Percentiles rank a stretch among this genome's conserved stretches.
phyloP scores from a whole-genome alignment of 2,329 filamentous ascomycete genomes.

The Alternaria arborescens region DNA sequence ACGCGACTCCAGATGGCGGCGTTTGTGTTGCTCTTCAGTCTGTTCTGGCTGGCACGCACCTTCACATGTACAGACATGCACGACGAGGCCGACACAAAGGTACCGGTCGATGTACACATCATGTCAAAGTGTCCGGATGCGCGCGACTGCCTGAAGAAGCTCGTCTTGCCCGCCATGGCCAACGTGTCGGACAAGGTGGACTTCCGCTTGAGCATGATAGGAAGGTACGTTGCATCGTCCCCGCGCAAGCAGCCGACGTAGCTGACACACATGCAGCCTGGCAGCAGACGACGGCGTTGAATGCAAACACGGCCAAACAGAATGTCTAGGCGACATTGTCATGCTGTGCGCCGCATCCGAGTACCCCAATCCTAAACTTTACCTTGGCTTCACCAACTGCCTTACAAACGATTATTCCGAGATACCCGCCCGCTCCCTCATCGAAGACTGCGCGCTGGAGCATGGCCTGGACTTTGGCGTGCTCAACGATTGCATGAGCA shows the following conservation, averaged over 20 bases:
- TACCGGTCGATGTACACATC: constrained; percentile 91
- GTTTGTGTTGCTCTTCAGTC: constrained; percentile 35
- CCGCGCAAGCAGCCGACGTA: not conserved
- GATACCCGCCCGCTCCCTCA: constrained; percentile 80
- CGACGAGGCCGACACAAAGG: constrained; percentile 49
- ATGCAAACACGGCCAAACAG: constrained; percentile 87
- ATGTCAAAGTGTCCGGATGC: constrained; percentile 96
- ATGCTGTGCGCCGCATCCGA: constrained; percentile 87
- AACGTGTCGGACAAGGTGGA: constrained; percentile 82
- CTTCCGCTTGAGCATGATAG: constrained; percentile 91
- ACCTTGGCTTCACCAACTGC: constrained; percentile 93
- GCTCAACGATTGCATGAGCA: constrained; percentile 82
- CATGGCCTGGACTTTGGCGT: constrained; percentile 84
- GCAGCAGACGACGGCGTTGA: constrained; percentile 80
- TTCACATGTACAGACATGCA: constrained; percentile 42
- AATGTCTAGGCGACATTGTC: constrained; percentile 94
- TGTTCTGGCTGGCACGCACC: constrained; percentile 43
- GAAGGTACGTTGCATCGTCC: constrained; percentile 63
- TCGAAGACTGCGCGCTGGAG: constrained; percentile 89
- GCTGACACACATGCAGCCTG: constrained; percentile 55
- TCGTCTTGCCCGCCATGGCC: constrained; percentile 89
- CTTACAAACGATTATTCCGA: constrained; percentile 76
- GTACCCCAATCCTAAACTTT: constrained; percentile 85
- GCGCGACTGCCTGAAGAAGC: constrained; percentile 77
- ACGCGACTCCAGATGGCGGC: constrained; percentile 38